phyloP scores from a whole-genome alignment of 2,329 filamentous ascomycete species.

The Ceratocystis alfenasii region DNA sequence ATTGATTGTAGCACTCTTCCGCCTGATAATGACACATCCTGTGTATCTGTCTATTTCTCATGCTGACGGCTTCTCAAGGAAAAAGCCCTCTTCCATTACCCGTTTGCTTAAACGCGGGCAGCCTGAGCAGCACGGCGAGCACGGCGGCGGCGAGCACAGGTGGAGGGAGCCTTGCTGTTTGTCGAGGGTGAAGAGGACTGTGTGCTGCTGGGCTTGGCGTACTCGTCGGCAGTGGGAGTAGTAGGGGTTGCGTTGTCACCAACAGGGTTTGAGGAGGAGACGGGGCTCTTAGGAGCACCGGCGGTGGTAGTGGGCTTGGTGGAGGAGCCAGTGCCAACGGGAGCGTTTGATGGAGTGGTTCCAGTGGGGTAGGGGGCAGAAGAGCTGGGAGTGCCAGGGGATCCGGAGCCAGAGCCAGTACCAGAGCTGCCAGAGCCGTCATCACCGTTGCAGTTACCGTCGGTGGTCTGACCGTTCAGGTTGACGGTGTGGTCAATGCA shows the following conservation, averaged over 20 bases:
- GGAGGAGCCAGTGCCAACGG: constrained; percentile 3
- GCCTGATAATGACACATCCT: no score
- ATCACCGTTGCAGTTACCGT: constrained; percentile 30
- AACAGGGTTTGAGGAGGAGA: background rate
- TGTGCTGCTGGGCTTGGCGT: background rate
- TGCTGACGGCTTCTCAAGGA: background rate
- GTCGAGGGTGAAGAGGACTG: background rate
- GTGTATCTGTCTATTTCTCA: no score
- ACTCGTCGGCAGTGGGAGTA: background rate
- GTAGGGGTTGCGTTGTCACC: background rate
- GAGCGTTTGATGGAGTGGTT: constrained; percentile 16
- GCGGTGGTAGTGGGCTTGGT: no score
- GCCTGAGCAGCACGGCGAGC: constrained; percentile 12
- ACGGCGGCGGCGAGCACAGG: constrained; percentile 13
- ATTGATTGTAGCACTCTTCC: no score
- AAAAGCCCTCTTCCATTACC: background rate
- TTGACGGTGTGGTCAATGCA: constrained; percentile 33
- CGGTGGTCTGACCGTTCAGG: constrained; percentile 28
- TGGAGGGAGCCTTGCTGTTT: background rate
- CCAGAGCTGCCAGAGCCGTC: constrained; percentile 20
- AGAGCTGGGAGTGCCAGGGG: background rate
- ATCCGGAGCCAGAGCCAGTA: constrained; percentile 16
- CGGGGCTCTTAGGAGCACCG: background rate
- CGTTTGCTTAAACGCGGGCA: constrained; percentile 3
- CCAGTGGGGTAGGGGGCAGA: constrained; percentile 7